phyloP scores from a whole-genome alignment of 179 eudicot species.

The Corrigiola litoralis region DNA sequence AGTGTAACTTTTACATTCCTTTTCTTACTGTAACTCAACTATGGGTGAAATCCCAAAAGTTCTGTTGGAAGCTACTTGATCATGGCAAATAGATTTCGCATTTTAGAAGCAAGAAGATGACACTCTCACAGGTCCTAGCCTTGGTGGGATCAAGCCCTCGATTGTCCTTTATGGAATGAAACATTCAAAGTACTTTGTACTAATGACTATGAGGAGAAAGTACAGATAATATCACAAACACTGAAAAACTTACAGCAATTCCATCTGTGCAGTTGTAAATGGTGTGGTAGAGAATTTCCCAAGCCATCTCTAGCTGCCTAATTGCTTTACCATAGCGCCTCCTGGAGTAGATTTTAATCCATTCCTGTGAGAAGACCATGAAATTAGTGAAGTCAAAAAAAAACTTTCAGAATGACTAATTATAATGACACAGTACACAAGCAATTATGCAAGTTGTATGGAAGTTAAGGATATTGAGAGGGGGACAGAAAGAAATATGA shows the following conservation, averaged over 20 bases:
- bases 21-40: not conserved
- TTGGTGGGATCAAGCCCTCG: not conserved
- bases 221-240: constrained; percentile 2
- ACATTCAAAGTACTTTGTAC: not conserved
- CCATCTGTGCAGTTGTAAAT: constrained; percentile 95
- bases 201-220: not conserved
- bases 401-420: not conserved
- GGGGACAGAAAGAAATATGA: not conserved
- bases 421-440: not conserved
- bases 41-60: no score
- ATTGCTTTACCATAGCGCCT: constrained; percentile 85
- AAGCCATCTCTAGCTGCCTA: constrained; percentile 71
- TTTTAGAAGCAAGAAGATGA: no score
- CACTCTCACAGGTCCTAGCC: not conserved
- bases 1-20: not conserved
- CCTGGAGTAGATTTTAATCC: constrained; percentile 71
- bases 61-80: no score
- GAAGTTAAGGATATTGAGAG: not conserved
- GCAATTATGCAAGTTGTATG: no score
- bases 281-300: constrained; percentile 79
- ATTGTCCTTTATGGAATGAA: not conserved
- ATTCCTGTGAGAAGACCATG: constrained; percentile 50
- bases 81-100: no score
- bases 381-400: constrained; percentile 10
- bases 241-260: constrained; percentile 66